These are phyloP conservation scores for Cladosporium sp. DNA, from an alignment of 2,329 filamentous ascomycete genomes.

Conservation along the genomic window DNA sequence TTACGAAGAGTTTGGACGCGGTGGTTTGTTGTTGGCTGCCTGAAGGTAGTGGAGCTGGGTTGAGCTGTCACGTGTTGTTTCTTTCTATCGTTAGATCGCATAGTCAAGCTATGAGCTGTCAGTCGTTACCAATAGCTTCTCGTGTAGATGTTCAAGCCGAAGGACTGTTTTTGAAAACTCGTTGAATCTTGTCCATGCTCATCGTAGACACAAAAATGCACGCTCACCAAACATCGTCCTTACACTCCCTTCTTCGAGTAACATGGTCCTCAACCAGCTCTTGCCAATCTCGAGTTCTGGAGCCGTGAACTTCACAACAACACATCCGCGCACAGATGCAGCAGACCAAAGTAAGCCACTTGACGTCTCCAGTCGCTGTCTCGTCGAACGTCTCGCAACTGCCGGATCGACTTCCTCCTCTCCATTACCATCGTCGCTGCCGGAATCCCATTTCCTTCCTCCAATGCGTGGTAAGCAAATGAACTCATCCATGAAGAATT, in stretches of 20 bases:
- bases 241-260: slow-evolving; percentile 68
- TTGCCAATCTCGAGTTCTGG: slow-evolving; percentile 73
- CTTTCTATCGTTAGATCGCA: neutral
- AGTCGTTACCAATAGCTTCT: neutral
- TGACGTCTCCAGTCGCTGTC: slow-evolving; percentile 51
- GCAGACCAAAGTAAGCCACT: slow-evolving; percentile 73
- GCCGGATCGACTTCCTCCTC: slow-evolving; percentile 40
- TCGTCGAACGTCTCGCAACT: slow-evolving; percentile 28
- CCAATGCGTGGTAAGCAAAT: slow-evolving; percentile 72
- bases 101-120: no score
- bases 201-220: slow-evolving; percentile 64
- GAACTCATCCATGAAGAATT: slow-evolving; percentile 77
- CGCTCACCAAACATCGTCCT: slow-evolving; percentile 69
- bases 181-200: neutral
- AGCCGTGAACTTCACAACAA: slow-evolving; percentile 87
- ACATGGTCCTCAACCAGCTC: slow-evolving; percentile 70
- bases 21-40: neutral
- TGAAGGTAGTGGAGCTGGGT: neutral
- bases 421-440: slow-evolving; percentile 26
- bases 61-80: neutral
- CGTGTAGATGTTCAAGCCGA: neutral
- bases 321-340: slow-evolving; percentile 71
- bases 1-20: neutral
- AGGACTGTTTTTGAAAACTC: no score
- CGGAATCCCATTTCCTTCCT: slow-evolving; percentile 63